phyloP scores from a whole-genome alignment of 2,329 filamentous ascomycete species.

The Talaromyces sp. region DNA sequence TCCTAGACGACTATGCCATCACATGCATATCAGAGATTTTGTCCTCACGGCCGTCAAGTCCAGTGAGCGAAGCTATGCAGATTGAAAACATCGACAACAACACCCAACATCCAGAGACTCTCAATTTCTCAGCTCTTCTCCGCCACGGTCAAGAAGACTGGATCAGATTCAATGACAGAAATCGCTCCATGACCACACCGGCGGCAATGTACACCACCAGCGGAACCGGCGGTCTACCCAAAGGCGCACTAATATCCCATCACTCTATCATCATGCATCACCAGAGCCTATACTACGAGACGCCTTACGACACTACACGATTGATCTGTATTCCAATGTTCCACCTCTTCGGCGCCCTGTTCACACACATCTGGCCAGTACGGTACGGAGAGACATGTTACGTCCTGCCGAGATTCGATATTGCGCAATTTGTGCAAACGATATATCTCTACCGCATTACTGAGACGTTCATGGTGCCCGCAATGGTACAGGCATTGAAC shows the following conservation, averaged over 20 bases:
- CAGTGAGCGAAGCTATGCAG: background rate
- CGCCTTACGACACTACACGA: constrained; percentile 41
- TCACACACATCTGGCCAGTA: constrained; percentile 46
- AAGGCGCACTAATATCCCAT: constrained; percentile 58
- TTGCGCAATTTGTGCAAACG: constrained; percentile 39
- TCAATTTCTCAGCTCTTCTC: constrained; percentile 36
- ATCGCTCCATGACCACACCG: constrained; percentile 45
- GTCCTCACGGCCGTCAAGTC: background rate
- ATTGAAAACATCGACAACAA: background rate
- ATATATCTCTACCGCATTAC: constrained; percentile 45
- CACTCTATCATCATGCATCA: constrained; percentile 54
- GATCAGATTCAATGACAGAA: constrained; percentile 44
- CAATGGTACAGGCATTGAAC: constrained; percentile 41
- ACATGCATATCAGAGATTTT: constrained; percentile 8
- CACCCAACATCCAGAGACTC: background rate
- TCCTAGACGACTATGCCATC: constrained; percentile 17
- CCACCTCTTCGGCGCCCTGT: constrained; percentile 49
- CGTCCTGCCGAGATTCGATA: constrained; percentile 46
- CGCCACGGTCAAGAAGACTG: constrained; percentile 47
- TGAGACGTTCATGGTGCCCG: constrained; percentile 48
- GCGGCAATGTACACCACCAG: constrained; percentile 53
- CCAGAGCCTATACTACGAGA: constrained; percentile 40
- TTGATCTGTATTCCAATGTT: constrained; percentile 53
- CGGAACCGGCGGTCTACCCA: constrained; percentile 60
- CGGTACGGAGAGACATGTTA: constrained; percentile 47